A percentile compares a stretch with the other conserved stretches of the same genome.
phyloP scores from a whole-genome alignment of 345 rosid species.

The Murraya koenigii region DNA sequence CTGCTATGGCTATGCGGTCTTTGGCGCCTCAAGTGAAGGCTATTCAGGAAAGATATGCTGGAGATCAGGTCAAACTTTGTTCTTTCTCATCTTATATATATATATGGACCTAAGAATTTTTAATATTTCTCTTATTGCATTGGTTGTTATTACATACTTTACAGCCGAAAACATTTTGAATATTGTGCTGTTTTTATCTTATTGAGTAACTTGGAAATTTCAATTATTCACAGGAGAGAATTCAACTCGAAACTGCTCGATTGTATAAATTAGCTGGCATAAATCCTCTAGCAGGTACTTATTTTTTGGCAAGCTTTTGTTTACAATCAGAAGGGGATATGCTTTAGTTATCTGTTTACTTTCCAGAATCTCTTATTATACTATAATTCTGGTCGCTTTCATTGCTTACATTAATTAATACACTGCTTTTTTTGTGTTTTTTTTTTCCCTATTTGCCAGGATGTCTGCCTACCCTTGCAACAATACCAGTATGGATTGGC shows the following conservation, averaged over 20 bases:
- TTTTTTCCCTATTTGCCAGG: constrained; percentile 38
- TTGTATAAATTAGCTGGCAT: constrained; percentile 90
- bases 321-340: not conserved
- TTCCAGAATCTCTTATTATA: not conserved
- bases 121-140: not conserved
- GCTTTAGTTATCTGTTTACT: not conserved
- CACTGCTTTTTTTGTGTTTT: not conserved
- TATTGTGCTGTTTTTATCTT: not conserved
- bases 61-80: constrained; percentile 66
- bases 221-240: constrained; percentile 64
- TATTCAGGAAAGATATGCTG: constrained; percentile 75
- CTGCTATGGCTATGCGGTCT: constrained; percentile 92
- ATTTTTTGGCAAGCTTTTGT: not conserved
- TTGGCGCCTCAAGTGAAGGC: constrained; percentile 92
- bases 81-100: not conserved
- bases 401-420: not conserved
- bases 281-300: constrained; percentile 86
- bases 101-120: not conserved
- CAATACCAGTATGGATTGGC: constrained; percentile 98
- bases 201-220: constrained; percentile 5
- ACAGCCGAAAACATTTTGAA: not conserved
- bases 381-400: not conserved
- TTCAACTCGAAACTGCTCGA: constrained; percentile 93
- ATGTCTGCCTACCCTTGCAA: constrained; percentile 92
- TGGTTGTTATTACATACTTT: not conserved